These are phyloP conservation scores for Epichloe sylvatica DNA, from an alignment of 2,329 filamentous ascomycete species.

Conservation along the genomic window DNA sequence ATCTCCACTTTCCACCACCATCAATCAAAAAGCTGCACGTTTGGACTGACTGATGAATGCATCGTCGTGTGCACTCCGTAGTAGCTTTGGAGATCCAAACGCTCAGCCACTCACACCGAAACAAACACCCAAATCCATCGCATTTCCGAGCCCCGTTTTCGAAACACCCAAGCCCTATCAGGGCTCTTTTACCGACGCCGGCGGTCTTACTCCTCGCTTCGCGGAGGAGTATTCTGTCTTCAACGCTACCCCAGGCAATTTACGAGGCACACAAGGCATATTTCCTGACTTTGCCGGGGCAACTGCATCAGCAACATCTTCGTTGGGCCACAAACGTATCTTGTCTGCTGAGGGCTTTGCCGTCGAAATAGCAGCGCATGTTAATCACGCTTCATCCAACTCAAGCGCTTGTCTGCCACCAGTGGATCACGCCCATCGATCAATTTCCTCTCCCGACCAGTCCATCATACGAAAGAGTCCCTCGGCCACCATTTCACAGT, in stretches of 20 bases:
- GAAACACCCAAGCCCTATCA: constrained; percentile 40
- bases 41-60: constrained; percentile 19
- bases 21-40: constrained; percentile 1
- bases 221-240: constrained; percentile 53
- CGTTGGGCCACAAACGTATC: constrained; percentile 32
- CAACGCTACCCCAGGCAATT: constrained; percentile 47
- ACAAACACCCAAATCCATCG: constrained; percentile 40
- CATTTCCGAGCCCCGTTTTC: constrained; percentile 41
- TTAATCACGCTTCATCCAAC: constrained; percentile 44
- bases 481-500: constrained; percentile 14
- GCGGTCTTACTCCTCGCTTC: constrained; percentile 46
- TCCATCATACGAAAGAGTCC: constrained; percentile 19
- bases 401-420: constrained; percentile 41
- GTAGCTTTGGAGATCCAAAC: constrained; percentile 50
- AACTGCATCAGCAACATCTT: constrained; percentile 19
- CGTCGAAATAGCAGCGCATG: constrained; percentile 44
- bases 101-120: constrained; percentile 45
- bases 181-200: constrained; percentile 33
- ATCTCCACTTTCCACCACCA: constrained; percentile 8
- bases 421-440: constrained; percentile 42
- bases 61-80: constrained; percentile 6
- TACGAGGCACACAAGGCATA: constrained; percentile 30
- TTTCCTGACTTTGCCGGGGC: constrained; percentile 32
- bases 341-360: constrained; percentile 36
- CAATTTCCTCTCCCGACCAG: constrained; percentile 43